Evolutionary conservation across 1,284 basidiomycete genomes (phyloP), one percentile per base, ranked within the genome.

Genomic region (Papiliotrema terrestris): DNA sequence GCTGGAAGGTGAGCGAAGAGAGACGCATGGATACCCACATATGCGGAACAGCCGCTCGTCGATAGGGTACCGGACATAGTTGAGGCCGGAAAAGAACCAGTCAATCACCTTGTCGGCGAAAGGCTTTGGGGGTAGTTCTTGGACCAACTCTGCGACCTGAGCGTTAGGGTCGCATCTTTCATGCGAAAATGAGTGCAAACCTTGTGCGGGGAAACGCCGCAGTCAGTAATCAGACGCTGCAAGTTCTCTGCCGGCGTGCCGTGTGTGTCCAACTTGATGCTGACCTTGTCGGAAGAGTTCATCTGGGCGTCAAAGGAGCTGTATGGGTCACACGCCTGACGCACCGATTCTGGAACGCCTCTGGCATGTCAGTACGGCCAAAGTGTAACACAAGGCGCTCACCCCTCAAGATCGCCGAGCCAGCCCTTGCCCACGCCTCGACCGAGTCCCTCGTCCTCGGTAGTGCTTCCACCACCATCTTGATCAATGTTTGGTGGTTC

Each of bases 51-150:
- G 86, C 47, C 83, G 82, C 62, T 95, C 92, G 45, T 90, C 91
- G 32, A 96, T 83, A 29, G 92, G 92, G 74, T 95, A 93, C 39
- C 92, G 84, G n/a, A 91, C 91, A 83, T 89, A 91, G 71, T 96
- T 96, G 74, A 93, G 92, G 65, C 70, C 63, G n/a, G 51, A 55
- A 56, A 78, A 78, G 59, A 73, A 78, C 70, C 71, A 78, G 58
- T 78, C 72, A 41, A 78, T 69, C 11, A 78, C 82, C 32, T 83
- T 83, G 64, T 89, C 85, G 4, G 87, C 86, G 39, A 86, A 81
- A 53, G 83, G 80, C 55, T 83, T 83, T 1, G 88, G 86, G 25
- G 91, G 91, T 38, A 95, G 81, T 66, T 94, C 91, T 69, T 89
- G 86, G 37, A 94, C 80, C n/a, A 94, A 82, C 69, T 94, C 89